Evolutionary conservation across 2,329 filamentous ascomycete species (phyloP).

Genomic region (Arachnomyces sp.): DNA sequence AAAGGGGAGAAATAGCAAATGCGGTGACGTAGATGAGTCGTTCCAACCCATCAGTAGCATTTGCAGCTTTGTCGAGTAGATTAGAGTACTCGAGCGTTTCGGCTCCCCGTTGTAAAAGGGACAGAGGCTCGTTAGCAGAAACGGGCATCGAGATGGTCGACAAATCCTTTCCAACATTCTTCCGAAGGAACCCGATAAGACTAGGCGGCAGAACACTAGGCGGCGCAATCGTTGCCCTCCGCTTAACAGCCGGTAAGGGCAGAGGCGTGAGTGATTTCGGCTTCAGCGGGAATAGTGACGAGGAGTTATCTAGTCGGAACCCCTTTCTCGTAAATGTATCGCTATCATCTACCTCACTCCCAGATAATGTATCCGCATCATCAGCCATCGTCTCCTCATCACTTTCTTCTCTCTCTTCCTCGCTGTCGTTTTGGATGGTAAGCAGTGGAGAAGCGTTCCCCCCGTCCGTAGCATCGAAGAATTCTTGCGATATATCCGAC

Average conservation of each 20-base stretch:
- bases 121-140: slow-evolving; percentile 87
- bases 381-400: slow-evolving; percentile 47
- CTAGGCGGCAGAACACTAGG: slow-evolving; percentile 77
- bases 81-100: slow-evolving; percentile 88
- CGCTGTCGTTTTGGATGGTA: slow-evolving; percentile 64
- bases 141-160: slow-evolving; percentile 97
- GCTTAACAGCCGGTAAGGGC: slow-evolving; percentile 58
- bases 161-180: slow-evolving; percentile 96
- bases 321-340: slow-evolving; percentile 31
- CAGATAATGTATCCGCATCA: slow-evolving; percentile 53
- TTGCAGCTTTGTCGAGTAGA: slow-evolving; percentile 67
- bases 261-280: slow-evolving; percentile 70
- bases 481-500: slow-evolving; percentile 74
- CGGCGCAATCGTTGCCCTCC: slow-evolving; percentile 62
- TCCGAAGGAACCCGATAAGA: slow-evolving; percentile 85
- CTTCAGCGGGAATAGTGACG: slow-evolving; percentile 60
- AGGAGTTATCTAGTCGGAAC: slow-evolving; percentile 27
- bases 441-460: slow-evolving; percentile 58
- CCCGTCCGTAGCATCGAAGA: slow-evolving; percentile 85
- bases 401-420: slow-evolving; percentile 56
- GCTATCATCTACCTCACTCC: slow-evolving; percentile 48
- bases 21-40: slow-evolving; percentile 78
- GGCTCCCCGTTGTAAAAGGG: slow-evolving; percentile 75
- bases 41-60: slow-evolving; percentile 50
- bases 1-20: slow-evolving; percentile 84